Evolutionary conservation across 768 basidiomycete species (phyloP), one percentile per base, ranked within the genome.

Genomic region (Phanerochaete carnosa): DNA sequence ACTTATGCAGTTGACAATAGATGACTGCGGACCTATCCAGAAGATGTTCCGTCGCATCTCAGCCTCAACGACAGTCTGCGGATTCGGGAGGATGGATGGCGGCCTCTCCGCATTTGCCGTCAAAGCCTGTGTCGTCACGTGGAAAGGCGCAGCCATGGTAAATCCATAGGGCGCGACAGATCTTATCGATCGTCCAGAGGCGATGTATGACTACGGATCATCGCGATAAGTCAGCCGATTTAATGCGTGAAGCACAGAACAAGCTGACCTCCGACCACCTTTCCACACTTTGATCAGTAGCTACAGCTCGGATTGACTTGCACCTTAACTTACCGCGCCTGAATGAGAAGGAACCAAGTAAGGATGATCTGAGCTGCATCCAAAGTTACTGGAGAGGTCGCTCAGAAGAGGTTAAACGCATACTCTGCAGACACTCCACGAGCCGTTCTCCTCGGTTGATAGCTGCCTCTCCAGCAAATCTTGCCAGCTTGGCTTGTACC

Each of bases 311-410:
- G 25, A 28, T 50, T 29, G 3, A 30, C 88, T 87, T 62, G 23
- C n/a, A n/a, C n/a, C n/a, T 46, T 33, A 55, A n/a, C 79, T 62
- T 62, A 85, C 87, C 82, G 86, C 51, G 86, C 86, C 69, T 90
- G 85, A 50, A 80, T 85, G 83, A 86, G 89, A 65, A 88, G 88
- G 70, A 87, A 89, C 86, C 88, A 89, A 9, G 80, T 80, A 46
- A 90, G 73, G 45, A 91, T 76, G 15, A 87, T 76, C 46, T 81
- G 77, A 11, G 88, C 89, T 92, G 53, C 6, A 52, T 29, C 25
- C 29, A 16, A 58, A n/a, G n/a, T 49, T 28, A 50, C n/a, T n/a
- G 30, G 35, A 35, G 6, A 35, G 33, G 33, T 13, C 33, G 33
- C 33, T 7, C 45, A 37, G 22, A 30, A 23, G 37, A 46, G 15